Evolutionary conservation across 2,329 filamentous ascomycete genomes (phyloP).

Genomic region (Cylindrodendrum hubeiense): DNA sequence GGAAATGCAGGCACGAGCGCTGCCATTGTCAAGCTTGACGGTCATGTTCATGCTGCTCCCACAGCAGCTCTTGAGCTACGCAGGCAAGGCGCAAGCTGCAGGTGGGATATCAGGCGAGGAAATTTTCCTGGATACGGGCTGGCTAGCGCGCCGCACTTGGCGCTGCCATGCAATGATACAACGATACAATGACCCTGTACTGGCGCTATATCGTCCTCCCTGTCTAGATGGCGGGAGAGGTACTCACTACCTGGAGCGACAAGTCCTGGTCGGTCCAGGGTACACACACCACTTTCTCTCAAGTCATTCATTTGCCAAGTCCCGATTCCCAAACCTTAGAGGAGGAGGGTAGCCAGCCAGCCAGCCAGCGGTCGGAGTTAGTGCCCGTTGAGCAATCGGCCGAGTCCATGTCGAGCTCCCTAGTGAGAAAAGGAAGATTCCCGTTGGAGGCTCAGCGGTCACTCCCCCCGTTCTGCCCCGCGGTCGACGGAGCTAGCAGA

Average conservation of each 20-base stretch:
- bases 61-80: not conserved
- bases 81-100: constrained; percentile 13
- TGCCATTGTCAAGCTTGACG: constrained; percentile 4
- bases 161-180: constrained; percentile 4
- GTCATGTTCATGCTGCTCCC: constrained; percentile 11
- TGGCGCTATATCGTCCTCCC: not conserved
- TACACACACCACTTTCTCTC: not conserved
- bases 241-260: not conserved
- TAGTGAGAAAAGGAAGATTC: not conserved
- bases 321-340: not conserved
- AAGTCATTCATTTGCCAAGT: not conserved
- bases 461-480: constrained; percentile 4
- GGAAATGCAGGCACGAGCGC: constrained; percentile 4
- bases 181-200: not conserved
- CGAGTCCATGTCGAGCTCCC: constrained; percentile 17
- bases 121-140: constrained; percentile 11
- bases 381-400: constrained; percentile 23
- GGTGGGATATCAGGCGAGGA: constrained; percentile 16
- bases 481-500: constrained; percentile 8
- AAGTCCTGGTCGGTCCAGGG: not conserved
- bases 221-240: not conserved
- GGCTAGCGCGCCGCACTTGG: constrained; percentile 23
- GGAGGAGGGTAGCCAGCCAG: not conserved
- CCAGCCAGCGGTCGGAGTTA: constrained; percentile 15
- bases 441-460: constrained; percentile 9